Base-by-base conservation (phyloP, 495 filamentous ascomycete genomes). In the Hypoxylon intermedium region DNA sequence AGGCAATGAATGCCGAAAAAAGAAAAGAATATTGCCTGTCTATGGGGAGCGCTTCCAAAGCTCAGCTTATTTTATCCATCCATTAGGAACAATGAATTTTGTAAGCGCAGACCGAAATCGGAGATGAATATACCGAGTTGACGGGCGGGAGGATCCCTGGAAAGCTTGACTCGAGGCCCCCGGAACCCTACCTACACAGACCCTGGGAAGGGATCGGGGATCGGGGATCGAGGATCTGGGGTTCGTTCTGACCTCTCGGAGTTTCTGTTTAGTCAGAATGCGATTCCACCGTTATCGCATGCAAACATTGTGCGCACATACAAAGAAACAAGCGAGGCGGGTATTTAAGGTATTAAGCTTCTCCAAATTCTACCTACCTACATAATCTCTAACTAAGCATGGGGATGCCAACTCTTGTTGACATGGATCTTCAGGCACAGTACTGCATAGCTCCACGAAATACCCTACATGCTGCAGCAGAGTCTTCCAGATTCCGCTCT, bases 41-140 rank as follows among this genome's bases (percentile, higher is more conserved):
- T 52, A 41, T 40, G 33, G 40, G 24, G 47, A 20, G 45, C 26
- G 40, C 26, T 38, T 50, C 40, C 2, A 15, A 26, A 38, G 33
- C 46, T 56, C 47, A 38, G 23, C 45, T 57, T 52, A 36, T 38
- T 63, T 53, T 34, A 43, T 43, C 15, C 43, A 38, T 34, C 19
- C 37, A 34, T 19, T 60, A 19, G 42, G 23, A 38, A 37, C 36
- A 20, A 18, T 31, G 11, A 41, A 15, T 55, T 56, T 45, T 40
- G 15, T 62, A 51, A 62, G 52, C 59, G 46, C 38, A 4, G 9
- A 30, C 52, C 51, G 52, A 62, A n/a, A 44, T 38, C 58, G 58
- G 58, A 61, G 50, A 60, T 43, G 20, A 33, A 46, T 49, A 49
- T 38, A 21, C 11, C 12, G 6, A 37, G 7, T 13, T 9, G 0